Conservation (phyloP, 23 red algal genomes). For the Pyropia yezoensis region DNA sequence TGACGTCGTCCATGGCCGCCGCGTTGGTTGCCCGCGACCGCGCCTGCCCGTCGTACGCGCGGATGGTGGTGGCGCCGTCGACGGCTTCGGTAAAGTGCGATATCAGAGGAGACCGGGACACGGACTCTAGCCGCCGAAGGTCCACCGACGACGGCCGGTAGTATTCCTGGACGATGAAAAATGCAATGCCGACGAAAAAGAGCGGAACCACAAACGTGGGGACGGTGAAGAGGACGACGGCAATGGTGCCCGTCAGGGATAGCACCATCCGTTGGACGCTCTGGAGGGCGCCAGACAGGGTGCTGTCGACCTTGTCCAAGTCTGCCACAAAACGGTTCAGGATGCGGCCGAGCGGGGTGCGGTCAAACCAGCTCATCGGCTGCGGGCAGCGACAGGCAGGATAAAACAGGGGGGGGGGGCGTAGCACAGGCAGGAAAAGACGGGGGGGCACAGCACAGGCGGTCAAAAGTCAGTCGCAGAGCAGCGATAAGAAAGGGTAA, state of each 20-base stretch:
- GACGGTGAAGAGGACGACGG: constrained; percentile 41
- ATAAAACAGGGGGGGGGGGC: too few relatives aligned
- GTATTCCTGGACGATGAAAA: constrained; percentile 56
- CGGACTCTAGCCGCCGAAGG: constrained; percentile 68
- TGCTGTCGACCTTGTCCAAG: constrained; percentile 59
- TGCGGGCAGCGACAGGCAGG: too few relatives aligned
- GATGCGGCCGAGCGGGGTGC: constrained; percentile 70
- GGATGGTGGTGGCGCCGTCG: constrained; percentile 78
- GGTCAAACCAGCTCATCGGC: constrained; percentile 75
- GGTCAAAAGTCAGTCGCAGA: too few relatives aligned
- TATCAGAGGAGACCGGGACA: constrained; percentile 64
- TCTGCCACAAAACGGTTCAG: constrained; percentile 83
- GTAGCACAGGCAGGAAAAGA: too few relatives aligned
- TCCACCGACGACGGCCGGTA: constrained; percentile 80
- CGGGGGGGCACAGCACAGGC: too few relatives aligned
- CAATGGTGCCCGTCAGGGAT: constrained; percentile 20
- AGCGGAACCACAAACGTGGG: constrained; percentile 54
- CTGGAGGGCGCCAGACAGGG: constrained; percentile 27
- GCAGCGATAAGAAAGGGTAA: too few relatives aligned
- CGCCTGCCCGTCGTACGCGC: constrained; percentile 56
- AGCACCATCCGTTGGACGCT: constrained; percentile 22
- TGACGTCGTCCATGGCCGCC: constrained; percentile 43
- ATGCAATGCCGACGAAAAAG: constrained; percentile 36
- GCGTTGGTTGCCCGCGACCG: constrained; percentile 28
- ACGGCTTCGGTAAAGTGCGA: constrained; percentile 75